Conservation (phyloP, 495 filamentous ascomycete species). For the Barbatosphaeria neglecta region DNA sequence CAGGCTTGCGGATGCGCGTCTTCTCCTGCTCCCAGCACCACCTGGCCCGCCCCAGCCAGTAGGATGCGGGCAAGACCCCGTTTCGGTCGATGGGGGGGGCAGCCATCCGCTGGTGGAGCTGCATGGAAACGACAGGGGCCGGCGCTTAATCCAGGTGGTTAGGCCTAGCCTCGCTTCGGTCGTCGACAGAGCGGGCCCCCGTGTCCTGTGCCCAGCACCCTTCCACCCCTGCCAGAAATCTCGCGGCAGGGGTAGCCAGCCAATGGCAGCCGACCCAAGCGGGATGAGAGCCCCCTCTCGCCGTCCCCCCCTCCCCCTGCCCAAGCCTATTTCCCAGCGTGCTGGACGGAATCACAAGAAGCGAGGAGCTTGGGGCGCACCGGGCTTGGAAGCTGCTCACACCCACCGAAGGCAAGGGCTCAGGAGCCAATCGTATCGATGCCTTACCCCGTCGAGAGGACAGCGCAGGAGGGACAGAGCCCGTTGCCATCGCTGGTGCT, state of each 20-base stretch:
- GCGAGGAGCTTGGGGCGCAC: background rate
- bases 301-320: too few relatives aligned
- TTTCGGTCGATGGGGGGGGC: constrained; percentile 1
- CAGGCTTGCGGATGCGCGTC: constrained; percentile 18
- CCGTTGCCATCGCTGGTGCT: background rate
- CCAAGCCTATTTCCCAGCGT: background rate
- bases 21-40: constrained; percentile 8
- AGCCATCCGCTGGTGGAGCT: constrained; percentile 10
- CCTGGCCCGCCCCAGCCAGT: constrained; percentile 12
- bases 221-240: constrained; percentile 1
- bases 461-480: too few relatives aligned
- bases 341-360: background rate
- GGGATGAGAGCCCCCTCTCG: background rate
- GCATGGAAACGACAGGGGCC: constrained; percentile 18
- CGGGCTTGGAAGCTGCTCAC: too few relatives aligned
- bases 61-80: constrained; percentile 8
- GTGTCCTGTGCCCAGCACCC: background rate
- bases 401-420: background rate
- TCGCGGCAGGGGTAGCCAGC: background rate
- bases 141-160: constrained; percentile 20
- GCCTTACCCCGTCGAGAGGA: too few relatives aligned
- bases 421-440: background rate
- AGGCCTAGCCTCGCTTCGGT: constrained; percentile 13
- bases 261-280: background rate
- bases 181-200: constrained; percentile 13